Conservation (phyloP, 2,329 filamentous ascomycete genomes). For the Bipolaris victoriae region DNA sequence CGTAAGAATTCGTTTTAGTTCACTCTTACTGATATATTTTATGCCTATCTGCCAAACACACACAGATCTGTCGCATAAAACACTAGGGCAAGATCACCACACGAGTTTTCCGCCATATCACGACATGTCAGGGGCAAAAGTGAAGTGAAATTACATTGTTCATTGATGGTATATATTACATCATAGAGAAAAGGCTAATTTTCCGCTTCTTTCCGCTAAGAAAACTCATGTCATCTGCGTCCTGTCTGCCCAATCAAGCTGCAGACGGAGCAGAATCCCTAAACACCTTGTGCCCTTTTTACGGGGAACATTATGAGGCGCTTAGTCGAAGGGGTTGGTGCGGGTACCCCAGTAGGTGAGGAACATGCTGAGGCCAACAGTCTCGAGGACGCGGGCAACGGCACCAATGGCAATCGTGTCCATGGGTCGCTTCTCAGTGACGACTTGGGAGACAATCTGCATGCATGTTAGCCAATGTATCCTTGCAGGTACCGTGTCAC, state of each 20-base stretch:
- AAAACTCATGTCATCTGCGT: slow-evolving; percentile 32
- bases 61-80: too few relatives aligned
- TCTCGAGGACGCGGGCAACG: slow-evolving; percentile 87
- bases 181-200: slow-evolving; percentile 29
- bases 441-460: slow-evolving; percentile 83
- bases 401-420: slow-evolving; percentile 88
- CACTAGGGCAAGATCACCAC: too few relatives aligned
- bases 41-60: too few relatives aligned
- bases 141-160: slow-evolving; percentile 19
- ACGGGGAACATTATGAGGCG: slow-evolving; percentile 14
- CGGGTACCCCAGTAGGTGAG: slow-evolving; percentile 97
- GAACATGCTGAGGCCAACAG: slow-evolving; percentile 87
- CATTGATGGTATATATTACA: slow-evolving; percentile 39
- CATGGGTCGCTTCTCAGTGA: slow-evolving; percentile 88
- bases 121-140: neutral
- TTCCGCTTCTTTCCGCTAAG: slow-evolving; percentile 24
- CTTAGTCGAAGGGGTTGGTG: slow-evolving; percentile 87
- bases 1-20: too few relatives aligned
- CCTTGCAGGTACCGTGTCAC: neutral
- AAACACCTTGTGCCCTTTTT: slow-evolving; percentile 23
- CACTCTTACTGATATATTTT: too few relatives aligned
- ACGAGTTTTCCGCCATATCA: neutral
- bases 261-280: slow-evolving; percentile 29
- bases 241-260: slow-evolving; percentile 34
- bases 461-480: slow-evolving; percentile 26